A percentile compares a stretch with the other conserved stretches of the same genome.
Conservation (phyloP, 768 basidiomycete species). For the Russula foetens region DNA sequence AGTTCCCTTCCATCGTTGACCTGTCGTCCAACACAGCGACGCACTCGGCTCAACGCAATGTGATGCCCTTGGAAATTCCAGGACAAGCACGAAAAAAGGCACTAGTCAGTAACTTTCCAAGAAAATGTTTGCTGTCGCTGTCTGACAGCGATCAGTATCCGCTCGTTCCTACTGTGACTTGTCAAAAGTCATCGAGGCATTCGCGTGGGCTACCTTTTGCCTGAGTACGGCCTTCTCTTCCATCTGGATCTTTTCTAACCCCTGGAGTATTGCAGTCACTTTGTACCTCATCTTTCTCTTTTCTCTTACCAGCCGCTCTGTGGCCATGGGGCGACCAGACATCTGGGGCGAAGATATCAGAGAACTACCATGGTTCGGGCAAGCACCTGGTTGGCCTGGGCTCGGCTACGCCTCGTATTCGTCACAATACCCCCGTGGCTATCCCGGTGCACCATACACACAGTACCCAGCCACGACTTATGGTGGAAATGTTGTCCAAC, state of each 20-base stretch:
- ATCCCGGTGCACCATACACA: background rate
- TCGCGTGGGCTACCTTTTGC: slow-evolving; percentile 18
- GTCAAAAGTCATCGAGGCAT: slow-evolving; percentile 19
- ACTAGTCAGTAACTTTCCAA: slow-evolving; percentile 4
- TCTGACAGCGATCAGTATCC: slow-evolving; percentile 7
- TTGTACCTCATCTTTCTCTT: slow-evolving; percentile 17
- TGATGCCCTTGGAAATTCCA: slow-evolving; percentile 8
- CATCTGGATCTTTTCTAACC: background rate
- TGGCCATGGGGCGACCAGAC: slow-evolving; percentile 12
- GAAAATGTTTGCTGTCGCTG: background rate
- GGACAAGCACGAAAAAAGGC: slow-evolving; percentile 14
- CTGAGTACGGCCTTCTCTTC: slow-evolving; percentile 6
- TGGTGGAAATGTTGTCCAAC: slow-evolving; percentile 8
- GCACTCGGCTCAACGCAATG: slow-evolving; percentile 13
- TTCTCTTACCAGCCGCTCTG: slow-evolving; percentile 10
- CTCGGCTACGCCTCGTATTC: slow-evolving; percentile 5
- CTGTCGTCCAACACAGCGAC: slow-evolving; percentile 8
- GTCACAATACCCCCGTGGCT: background rate
- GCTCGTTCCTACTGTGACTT: slow-evolving; percentile 20
- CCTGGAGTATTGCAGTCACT: slow-evolving; percentile 1
- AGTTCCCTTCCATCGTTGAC: background rate
- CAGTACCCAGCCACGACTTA: slow-evolving; percentile 5
- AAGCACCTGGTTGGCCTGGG: slow-evolving; percentile 19
- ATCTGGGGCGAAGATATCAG: slow-evolving; percentile 19
- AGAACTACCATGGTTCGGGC: slow-evolving; percentile 20